Evolutionary conservation across 2,329 filamentous ascomycete species (phyloP).

Genomic region (Capronia epimyces): DNA sequence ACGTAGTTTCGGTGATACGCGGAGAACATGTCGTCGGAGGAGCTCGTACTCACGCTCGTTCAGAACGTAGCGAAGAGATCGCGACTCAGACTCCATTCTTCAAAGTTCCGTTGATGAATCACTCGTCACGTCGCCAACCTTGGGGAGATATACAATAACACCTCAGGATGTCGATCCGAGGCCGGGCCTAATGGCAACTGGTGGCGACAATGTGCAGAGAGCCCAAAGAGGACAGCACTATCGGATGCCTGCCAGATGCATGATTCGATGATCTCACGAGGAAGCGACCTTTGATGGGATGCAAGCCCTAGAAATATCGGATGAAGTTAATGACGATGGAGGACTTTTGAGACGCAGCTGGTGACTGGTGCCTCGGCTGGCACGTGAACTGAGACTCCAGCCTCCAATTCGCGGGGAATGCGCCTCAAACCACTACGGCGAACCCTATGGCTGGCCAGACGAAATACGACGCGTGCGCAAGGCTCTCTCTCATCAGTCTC

Average conservation of each 20-base stretch:
- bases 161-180: conserved; percentile 30
- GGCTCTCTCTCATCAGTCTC: background rate
- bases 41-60: conserved; percentile 24
- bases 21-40: conserved; percentile 9
- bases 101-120: conserved; percentile 22
- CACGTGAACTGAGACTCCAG: background rate
- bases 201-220: too few relatives aligned
- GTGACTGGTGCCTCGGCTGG: background rate
- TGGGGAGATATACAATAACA: conserved; percentile 34
- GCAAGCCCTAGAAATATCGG: too few relatives aligned
- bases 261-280: too few relatives aligned
- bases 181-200: background rate
- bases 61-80: conserved; percentile 19
- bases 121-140: conserved; percentile 30
- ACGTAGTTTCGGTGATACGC: background rate
- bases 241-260: too few relatives aligned
- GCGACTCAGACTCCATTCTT: conserved; percentile 14
- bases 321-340: too few relatives aligned
- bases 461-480: background rate
- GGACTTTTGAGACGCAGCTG: too few relatives aligned
- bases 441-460: background rate
- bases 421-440: background rate
- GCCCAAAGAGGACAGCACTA: too few relatives aligned
- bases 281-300: too few relatives aligned
- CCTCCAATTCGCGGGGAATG: background rate